Conservation (phyloP, 192 early-diverging fungal species). For the Diversispora eburnea region DNA sequence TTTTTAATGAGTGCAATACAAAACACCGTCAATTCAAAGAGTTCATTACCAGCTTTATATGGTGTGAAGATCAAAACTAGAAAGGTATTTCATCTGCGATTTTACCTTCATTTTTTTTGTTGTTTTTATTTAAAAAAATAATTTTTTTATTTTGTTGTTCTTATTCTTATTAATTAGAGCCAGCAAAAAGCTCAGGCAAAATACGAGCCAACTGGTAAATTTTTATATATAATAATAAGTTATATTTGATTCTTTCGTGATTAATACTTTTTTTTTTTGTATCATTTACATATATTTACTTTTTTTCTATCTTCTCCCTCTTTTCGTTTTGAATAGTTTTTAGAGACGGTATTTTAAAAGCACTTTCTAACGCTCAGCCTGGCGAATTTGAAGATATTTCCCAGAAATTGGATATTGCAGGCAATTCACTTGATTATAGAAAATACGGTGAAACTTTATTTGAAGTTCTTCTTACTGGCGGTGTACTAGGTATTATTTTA, state of each 20-base stretch:
- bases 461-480: conserved; percentile 90
- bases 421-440: conserved; percentile 89
- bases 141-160: not conserved
- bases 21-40: conserved; percentile 27
- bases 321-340: conserved; percentile 42
- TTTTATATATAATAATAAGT: not conserved
- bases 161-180: conserved; percentile 47
- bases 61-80: conserved; percentile 66
- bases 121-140: too few species aligned
- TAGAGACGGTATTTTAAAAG: conserved; percentile 55
- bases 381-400: conserved; percentile 74
- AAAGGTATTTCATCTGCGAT: conserved; percentile 43
- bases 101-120: not conserved
- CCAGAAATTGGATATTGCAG: conserved; percentile 70
- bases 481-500: conserved; percentile 65
- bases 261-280: not conserved
- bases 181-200: conserved; percentile 65
- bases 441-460: conserved; percentile 94
- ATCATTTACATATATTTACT: not conserved
- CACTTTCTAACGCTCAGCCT: conserved; percentile 43
- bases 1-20: conserved; percentile 50
- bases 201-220: conserved; percentile 56
- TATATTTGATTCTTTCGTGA: not conserved
- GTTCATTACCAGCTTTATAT: conserved; percentile 52
- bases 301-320: not conserved